Base-by-base conservation (phyloP, 2,329 filamentous ascomycete species). In the Microdochium paspali region DNA sequence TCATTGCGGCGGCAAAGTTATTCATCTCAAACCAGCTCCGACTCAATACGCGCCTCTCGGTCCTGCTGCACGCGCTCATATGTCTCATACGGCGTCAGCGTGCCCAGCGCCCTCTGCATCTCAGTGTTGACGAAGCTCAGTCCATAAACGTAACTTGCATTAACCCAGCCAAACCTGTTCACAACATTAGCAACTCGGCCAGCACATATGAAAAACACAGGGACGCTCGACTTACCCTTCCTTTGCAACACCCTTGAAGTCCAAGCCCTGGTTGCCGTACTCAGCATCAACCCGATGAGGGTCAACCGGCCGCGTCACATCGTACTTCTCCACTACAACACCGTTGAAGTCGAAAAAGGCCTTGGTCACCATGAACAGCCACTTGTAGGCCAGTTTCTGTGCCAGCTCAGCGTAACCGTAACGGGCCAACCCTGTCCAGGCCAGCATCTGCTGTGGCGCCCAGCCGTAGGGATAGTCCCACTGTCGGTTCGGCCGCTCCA, bases 401-500 rank as follows among this genome's bases (percentile, higher is more conserved):
- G 90, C 90, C 51, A 96, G 90, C 23, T 91, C 87, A 24, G 85
- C 82, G 63, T 95, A 97, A 47, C 90, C 90, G 62, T 97, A 98
- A 18, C 90, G 84, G 58, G 90, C 79, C 50, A 98, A 72, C 2
- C 90, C 93, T 1, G 88, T 90, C 93, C 93, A 98, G 1, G 93
- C 91, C 39, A 98, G 80, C 71, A 98, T 97, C 71, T 98, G 93
- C 72, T 98, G 93, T 26, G 93, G 93, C 47, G 93, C 93, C 93
- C 93, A 98, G 50, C 93, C 93, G 62, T 93, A 97, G 0, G 93
- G 93, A 63, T 90, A 97, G 64, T 98, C 93, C 93, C 93, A 98
- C 64, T 98, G 93, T 56, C 93, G 82, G 65, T 96, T 97, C 7
- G 93, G 93, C 44, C 91, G 79, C 56, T 90, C 80, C 32, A 96